Conservation (phyloP, 2,329 filamentous ascomycete species). For the Apiospora koreana region DNA sequence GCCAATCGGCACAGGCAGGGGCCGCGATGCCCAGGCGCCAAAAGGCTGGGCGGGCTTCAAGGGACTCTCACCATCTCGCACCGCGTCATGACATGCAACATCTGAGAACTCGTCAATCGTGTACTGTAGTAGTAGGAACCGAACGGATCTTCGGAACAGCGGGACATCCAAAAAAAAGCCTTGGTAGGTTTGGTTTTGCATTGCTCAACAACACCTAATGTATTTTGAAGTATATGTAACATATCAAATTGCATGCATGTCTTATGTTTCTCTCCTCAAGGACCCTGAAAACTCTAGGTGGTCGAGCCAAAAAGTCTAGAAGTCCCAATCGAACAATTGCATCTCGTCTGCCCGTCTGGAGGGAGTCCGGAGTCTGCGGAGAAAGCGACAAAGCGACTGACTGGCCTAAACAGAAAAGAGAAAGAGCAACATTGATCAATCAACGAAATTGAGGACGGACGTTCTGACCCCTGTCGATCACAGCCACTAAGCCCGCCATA, state of each 20-base stretch:
- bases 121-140: not conserved
- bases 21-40: slow-evolving; percentile 1
- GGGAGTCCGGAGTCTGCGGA: not conserved
- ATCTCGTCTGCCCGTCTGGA: not conserved
- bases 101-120: too few relatives aligned
- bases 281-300: not conserved
- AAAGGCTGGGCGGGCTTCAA: slow-evolving; percentile 4
- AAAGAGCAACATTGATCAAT: too few relatives aligned
- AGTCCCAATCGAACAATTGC: not conserved
- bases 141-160: not conserved
- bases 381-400: not conserved
- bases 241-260: not conserved
- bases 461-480: not conserved
- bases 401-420: not conserved
- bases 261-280: not conserved
- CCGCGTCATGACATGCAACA: not conserved
- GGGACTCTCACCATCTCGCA: not conserved
- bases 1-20: not conserved
- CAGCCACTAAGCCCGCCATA: not conserved
- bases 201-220: not conserved
- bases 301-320: not conserved
- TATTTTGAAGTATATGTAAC: too few relatives aligned
- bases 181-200: not conserved
- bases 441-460: too few relatives aligned
- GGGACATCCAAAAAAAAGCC: not conserved